A percentile compares a stretch with the other conserved stretches of the same genome.
phyloP scores from a whole-genome alignment of 352 stramenopile species.

The Pythium dissimile region DNA sequence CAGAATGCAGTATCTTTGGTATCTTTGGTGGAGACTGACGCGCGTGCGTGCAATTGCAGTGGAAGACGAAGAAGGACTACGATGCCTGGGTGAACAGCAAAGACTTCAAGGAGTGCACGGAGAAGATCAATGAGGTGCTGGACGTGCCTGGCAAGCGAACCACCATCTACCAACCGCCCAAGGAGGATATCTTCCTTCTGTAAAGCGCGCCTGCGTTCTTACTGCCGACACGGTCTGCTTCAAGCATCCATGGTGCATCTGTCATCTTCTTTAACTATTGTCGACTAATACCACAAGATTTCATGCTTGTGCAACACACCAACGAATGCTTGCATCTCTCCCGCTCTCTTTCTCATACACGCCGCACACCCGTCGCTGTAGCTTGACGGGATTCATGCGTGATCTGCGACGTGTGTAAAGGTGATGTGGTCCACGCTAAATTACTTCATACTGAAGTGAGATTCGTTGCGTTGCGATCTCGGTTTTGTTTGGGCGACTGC shows the following conservation, averaged over 20 bases:
- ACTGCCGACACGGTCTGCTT: neutral
- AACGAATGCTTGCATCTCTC: neutral
- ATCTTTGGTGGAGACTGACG: neutral
- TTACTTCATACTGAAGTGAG: slow-evolving; percentile 25
- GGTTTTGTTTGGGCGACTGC: neutral
- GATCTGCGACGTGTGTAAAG: slow-evolving; percentile 18
- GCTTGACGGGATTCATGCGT: no score
- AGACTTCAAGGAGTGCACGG: slow-evolving; percentile 75
- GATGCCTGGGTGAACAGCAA: slow-evolving; percentile 73
- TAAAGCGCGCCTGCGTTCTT: slow-evolving; percentile 18
- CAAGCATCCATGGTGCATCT: neutral
- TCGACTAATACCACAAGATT: no score
- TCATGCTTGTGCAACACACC: no score
- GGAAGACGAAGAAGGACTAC: slow-evolving; percentile 80
- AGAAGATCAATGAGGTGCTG: slow-evolving; percentile 84
- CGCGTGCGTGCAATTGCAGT: slow-evolving; percentile 36
- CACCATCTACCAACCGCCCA: slow-evolving; percentile 74
- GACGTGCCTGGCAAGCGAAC: slow-evolving; percentile 84
- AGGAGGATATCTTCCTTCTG: slow-evolving; percentile 86
- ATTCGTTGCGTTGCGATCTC: neutral
- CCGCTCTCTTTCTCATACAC: neutral
- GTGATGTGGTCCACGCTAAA: slow-evolving; percentile 11
- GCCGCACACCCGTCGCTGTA: neutral
- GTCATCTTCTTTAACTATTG: slow-evolving; percentile 17
- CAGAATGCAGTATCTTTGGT: no score